Percentiles rank a stretch among this genome's conserved stretches.
phyloP scores from a whole-genome alignment of 1,284 basidiomycete genomes.

The Rhodotorula sp. region DNA sequence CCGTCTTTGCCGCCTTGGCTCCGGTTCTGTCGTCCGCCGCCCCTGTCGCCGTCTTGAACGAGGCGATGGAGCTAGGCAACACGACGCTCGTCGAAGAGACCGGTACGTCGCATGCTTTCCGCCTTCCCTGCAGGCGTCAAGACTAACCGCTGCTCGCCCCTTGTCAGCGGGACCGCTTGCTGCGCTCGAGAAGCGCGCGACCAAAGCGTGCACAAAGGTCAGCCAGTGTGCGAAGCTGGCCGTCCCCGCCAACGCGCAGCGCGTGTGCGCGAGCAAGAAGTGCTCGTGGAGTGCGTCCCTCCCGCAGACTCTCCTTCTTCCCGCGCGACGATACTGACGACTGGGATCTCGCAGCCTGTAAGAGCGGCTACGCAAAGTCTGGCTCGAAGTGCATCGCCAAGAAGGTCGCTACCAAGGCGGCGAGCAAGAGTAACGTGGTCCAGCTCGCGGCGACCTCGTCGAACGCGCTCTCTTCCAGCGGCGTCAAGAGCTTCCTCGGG shows the following conservation, averaged over 20 bases:
- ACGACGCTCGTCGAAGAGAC: too few species aligned
- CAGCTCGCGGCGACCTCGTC: neutral
- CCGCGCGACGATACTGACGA: neutral
- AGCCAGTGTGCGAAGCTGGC: neutral
- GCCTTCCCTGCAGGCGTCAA: neutral
- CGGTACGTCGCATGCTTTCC: too few species aligned
- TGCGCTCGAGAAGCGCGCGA: neutral
- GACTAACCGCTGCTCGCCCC: neutral
- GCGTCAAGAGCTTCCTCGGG: slow-evolving; percentile 30
- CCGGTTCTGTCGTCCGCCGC: too few species aligned
- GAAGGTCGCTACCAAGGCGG: neutral
- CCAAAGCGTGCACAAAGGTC: neutral
- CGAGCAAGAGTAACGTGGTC: neutral
- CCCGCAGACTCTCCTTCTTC: neutral
- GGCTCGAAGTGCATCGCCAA: neutral
- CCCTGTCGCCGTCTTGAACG: too few species aligned
- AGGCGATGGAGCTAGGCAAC: too few species aligned
- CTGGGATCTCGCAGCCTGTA: neutral
- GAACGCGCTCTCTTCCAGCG: slow-evolving; percentile 10
- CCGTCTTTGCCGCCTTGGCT: too few species aligned
- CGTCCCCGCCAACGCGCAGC: neutral
- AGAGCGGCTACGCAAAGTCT: neutral
- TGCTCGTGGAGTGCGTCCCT: neutral
- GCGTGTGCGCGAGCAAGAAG: neutral
- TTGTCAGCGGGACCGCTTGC: neutral